Conservation (phyloP, 1,284 basidiomycete species). For the Microstroma glucosiphilum region DNA sequence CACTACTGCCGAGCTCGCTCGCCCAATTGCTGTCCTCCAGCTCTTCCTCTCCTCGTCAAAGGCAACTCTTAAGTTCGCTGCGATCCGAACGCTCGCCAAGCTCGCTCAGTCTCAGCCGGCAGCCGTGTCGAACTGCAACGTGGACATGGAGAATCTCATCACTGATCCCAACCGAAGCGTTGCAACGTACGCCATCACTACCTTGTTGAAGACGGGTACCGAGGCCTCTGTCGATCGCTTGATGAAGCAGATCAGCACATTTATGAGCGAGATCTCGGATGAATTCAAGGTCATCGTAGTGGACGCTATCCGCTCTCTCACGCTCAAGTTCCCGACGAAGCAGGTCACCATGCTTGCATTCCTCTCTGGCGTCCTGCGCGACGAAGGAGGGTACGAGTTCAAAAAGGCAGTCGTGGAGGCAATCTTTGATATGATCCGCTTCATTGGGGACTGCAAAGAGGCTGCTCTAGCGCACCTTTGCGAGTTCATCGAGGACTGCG, state of each 20-base stretch:
- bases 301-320: conserved; percentile 93
- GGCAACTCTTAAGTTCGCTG: conserved; percentile 84
- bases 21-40: conserved; percentile 61
- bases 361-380: conserved; percentile 48
- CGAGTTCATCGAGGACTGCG: conserved; percentile 99
- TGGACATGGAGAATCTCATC: conserved; percentile 96
- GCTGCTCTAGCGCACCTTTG: conserved; percentile 90
- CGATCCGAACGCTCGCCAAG: conserved; percentile 86
- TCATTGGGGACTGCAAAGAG: conserved; percentile 84
- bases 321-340: conserved; percentile 96
- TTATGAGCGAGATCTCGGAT: conserved; percentile 99
- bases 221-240: conserved; percentile 96
- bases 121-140: conserved; percentile 86
- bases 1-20: conserved; percentile 68
- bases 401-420: conserved; percentile 98
- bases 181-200: conserved; percentile 97
- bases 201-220: conserved; percentile 97
- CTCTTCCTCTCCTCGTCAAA: conserved; percentile 49
- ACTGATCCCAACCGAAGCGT: conserved; percentile 92
- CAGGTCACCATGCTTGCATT: conserved; percentile 66
- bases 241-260: conserved; percentile 98
- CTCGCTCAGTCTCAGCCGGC: conserved; percentile 69
- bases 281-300: conserved; percentile 99
- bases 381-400: conserved; percentile 97
- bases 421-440: conserved; percentile 99